Conservation (phyloP, 306 rosid genomes). For the Lathyrus sativus region DNA sequence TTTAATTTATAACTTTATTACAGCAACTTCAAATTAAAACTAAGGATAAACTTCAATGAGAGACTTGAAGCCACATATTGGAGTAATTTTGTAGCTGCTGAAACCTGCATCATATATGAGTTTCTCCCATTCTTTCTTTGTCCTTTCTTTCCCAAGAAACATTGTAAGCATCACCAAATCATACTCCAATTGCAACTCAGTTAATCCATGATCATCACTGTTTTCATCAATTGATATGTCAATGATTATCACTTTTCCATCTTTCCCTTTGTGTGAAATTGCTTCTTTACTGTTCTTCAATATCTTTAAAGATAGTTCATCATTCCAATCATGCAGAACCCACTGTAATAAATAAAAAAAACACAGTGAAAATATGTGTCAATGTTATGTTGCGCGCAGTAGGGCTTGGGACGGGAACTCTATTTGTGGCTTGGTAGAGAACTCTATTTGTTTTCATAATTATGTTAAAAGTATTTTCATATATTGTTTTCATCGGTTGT, state of each 20-base stretch:
- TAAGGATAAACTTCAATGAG: constrained; percentile 62
- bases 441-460: too few species aligned
- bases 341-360: constrained; percentile 30
- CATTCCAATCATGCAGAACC: constrained; percentile 47
- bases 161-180: constrained; percentile 54
- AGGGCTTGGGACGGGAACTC: too few species aligned
- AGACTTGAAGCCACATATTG: constrained; percentile 51
- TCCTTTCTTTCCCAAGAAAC: constrained; percentile 45
- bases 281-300: constrained; percentile 59
- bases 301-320: constrained; percentile 48
- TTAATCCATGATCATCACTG: constrained; percentile 36
- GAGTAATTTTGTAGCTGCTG: constrained; percentile 43
- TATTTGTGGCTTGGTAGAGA: too few species aligned
- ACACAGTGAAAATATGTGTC: too few species aligned
- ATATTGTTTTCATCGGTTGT: too few species aligned
- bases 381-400: too few species aligned
- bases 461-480: too few species aligned
- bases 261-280: constrained; percentile 41
- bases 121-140: constrained; percentile 55
- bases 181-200: constrained; percentile 42
- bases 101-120: constrained; percentile 58
- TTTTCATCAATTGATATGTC: constrained; percentile 51
- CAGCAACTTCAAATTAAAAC: not conserved
- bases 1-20: too few species aligned
- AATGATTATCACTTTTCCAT: constrained; percentile 56